These are phyloP conservation scores for Plasmopara halstedii DNA, from an alignment of 352 stramenopile genomes.

Conservation along the genomic window DNA sequence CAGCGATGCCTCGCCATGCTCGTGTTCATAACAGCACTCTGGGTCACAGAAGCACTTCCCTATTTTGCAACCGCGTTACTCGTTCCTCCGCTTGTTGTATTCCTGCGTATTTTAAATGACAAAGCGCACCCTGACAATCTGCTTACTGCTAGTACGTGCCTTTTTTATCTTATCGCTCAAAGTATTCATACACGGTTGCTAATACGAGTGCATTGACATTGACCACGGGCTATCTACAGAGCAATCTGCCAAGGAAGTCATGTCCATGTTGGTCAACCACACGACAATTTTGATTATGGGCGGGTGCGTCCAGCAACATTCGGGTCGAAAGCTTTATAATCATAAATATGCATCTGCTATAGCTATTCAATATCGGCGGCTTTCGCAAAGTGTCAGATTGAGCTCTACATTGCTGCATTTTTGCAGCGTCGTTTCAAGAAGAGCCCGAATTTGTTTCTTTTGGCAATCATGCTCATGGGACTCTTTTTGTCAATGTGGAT, in stretches of 20 bases:
- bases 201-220: neutral
- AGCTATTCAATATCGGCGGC: constrained; percentile 85
- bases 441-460: constrained; percentile 81
- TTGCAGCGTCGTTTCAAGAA: constrained; percentile 87
- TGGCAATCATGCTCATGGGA: constrained; percentile 91
- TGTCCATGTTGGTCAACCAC: constrained; percentile 87
- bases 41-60: constrained; percentile 86
- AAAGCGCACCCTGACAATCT: constrained; percentile 62
- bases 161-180: neutral
- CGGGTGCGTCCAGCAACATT: constrained; percentile 34
- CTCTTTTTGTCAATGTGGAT: constrained; percentile 92
- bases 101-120: constrained; percentile 84
- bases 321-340: neutral
- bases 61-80: constrained; percentile 89
- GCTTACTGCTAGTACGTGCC: constrained; percentile 61
- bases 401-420: constrained; percentile 86
- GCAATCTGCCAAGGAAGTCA: constrained; percentile 82
- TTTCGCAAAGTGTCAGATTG: constrained; percentile 89
- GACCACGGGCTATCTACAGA: constrained; percentile 21
- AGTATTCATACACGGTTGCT: neutral
- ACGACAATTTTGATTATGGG: constrained; percentile 92
- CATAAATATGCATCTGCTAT: neutral
- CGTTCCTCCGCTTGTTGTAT: constrained; percentile 83
- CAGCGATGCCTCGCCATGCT: constrained; percentile 86
- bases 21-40: constrained; percentile 85